phyloP scores from a whole-genome alignment of 192 early-diverging fungal species.

The Coemansia sp. region DNA sequence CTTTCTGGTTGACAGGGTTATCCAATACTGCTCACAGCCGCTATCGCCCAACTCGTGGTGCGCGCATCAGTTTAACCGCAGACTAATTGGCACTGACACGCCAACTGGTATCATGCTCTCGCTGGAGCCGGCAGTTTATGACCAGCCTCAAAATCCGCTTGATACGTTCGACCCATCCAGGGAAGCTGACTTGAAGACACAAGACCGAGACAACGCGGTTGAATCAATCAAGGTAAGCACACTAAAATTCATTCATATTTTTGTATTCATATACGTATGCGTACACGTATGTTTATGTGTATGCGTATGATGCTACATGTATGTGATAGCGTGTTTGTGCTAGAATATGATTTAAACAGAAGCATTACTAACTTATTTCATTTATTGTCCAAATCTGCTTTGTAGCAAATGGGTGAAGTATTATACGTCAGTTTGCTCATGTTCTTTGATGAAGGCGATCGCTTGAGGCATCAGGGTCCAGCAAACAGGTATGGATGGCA shows the following conservation, averaged over 20 bases:
- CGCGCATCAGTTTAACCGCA: conserved; percentile 19
- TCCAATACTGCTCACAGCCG: conserved; percentile 18
- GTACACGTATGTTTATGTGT: too few species aligned
- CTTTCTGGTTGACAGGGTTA: conserved; percentile 38
- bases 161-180: too few species aligned
- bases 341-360: too few species aligned
- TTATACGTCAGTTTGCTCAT: conserved; percentile 27
- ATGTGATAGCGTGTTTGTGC: too few species aligned
- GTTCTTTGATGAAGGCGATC: conserved; percentile 28
- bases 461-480: not conserved
- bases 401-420: conserved; percentile 42
- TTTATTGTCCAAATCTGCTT: not conserved
- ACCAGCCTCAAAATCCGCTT: not conserved
- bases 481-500: conserved; percentile 6
- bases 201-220: not conserved
- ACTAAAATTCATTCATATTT: not conserved
- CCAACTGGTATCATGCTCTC: conserved; percentile 5
- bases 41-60: not conserved
- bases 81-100: conserved; percentile 4
- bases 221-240: conserved; percentile 28
- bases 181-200: too few species aligned
- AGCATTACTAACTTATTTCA: too few species aligned
- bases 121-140: conserved; percentile 5
- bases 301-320: too few species aligned
- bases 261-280: not conserved